These are phyloP conservation scores for Metschnikowia picachoensis DNA, from an alignment of 805 yeast species.

Conservation along the genomic window DNA sequence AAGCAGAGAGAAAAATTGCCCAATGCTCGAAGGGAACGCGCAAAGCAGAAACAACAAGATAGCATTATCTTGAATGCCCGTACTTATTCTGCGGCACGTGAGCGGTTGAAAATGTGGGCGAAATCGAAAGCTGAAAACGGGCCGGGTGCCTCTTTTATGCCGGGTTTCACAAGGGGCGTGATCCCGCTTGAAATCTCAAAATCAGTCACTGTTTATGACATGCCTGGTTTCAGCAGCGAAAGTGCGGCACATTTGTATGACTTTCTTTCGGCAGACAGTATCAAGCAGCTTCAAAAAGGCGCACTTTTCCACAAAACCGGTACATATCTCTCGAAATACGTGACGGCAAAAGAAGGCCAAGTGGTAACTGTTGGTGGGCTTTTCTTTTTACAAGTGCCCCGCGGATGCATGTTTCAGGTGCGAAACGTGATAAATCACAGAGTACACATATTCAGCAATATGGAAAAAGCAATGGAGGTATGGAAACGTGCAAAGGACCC, in stretches of 20 bases:
- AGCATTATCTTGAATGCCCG: not conserved
- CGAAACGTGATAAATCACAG: slow-evolving; percentile 43
- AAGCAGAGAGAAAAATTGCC: slow-evolving; percentile 10
- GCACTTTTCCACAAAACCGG: slow-evolving; percentile 28
- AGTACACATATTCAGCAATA: slow-evolving; percentile 29
- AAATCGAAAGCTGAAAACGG: slow-evolving; percentile 31
- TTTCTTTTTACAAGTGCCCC: slow-evolving; percentile 54
- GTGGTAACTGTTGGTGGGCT: slow-evolving; percentile 59
- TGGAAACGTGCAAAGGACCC: slow-evolving; percentile 25
- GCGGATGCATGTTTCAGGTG: slow-evolving; percentile 44
- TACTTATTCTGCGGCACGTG: slow-evolving; percentile 7
- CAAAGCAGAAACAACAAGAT: slow-evolving; percentile 8
- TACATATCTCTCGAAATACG: slow-evolving; percentile 27
- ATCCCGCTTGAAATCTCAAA: slow-evolving; percentile 29
- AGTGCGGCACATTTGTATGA: slow-evolving; percentile 25
- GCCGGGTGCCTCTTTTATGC: slow-evolving; percentile 51
- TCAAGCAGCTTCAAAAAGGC: slow-evolving; percentile 31
- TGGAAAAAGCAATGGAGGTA: slow-evolving; percentile 27
- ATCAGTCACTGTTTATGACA: slow-evolving; percentile 38
- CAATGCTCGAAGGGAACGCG: slow-evolving; percentile 12
- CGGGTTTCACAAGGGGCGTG: slow-evolving; percentile 65
- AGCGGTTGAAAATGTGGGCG: slow-evolving; percentile 7
- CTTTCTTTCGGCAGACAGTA: slow-evolving; percentile 20
- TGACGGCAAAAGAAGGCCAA: slow-evolving; percentile 41
- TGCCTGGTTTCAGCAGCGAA: slow-evolving; percentile 42